These are phyloP conservation scores for Bonia amplexicaulis DNA, from an alignment of 176 grass and related monocot genomes.

Conservation along the genomic window DNA sequence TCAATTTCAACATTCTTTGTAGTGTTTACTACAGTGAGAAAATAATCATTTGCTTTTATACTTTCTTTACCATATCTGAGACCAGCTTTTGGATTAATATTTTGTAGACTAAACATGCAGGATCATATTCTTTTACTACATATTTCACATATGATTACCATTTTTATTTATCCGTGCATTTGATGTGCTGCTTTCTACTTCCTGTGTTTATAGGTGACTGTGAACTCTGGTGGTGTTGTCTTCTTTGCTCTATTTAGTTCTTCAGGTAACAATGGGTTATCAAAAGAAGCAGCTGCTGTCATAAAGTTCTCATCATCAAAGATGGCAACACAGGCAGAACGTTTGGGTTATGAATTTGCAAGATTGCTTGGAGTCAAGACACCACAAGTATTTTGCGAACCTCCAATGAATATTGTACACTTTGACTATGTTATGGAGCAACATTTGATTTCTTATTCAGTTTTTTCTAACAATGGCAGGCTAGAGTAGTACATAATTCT, in stretches of 20 bases:
- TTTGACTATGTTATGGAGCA: neutral
- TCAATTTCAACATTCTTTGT: conserved; percentile 17
- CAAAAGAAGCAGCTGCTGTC: conserved; percentile 74
- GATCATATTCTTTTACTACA: neutral
- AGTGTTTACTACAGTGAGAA: neutral
- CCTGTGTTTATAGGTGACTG: conserved; percentile 53
- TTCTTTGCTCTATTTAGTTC: conserved; percentile 86
- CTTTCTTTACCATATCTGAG: neutral
- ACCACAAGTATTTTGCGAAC: conserved; percentile 55
- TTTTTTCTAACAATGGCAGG: conserved; percentile 41
- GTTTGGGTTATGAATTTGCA: conserved; percentile 90
- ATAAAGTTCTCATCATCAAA: conserved; percentile 87
- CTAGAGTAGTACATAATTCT: conserved; percentile 85
- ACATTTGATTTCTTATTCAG: conserved; percentile 27
- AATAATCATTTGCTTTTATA: neutral
- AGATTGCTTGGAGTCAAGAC: conserved; percentile 74
- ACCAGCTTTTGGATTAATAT: neutral
- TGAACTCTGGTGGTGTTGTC: conserved; percentile 95
- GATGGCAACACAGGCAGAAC: conserved; percentile 94
- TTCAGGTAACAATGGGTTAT: conserved; percentile 24
- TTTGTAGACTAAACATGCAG: neutral
- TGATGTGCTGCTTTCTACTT: conserved; percentile 13
- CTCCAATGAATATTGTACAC: neutral
- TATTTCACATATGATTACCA: neutral
- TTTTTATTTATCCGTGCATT: neutral